Percentiles rank a stretch among this genome's conserved stretches.
These are phyloP conservation scores for Hericium rajendrae DNA, from an alignment of 768 basidiomycete species.

Conservation along the genomic window DNA sequence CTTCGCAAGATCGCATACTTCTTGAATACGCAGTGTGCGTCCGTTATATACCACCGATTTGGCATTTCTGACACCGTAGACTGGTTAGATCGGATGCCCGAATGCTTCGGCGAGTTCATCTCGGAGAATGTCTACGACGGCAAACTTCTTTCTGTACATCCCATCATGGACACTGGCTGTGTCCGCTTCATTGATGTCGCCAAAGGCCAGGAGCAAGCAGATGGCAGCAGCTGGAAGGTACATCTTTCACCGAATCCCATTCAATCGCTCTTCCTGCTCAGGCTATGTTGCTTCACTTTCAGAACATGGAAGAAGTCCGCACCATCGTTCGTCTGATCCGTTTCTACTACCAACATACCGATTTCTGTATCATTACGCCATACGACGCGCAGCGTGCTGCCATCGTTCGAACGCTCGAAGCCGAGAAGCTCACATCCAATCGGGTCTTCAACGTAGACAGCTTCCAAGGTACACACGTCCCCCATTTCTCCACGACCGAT, in stretches of 20 bases:
- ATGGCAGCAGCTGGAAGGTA: conserved; percentile 38
- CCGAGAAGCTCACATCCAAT: conserved; percentile 23
- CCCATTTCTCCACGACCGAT: neutral
- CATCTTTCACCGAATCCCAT: neutral
- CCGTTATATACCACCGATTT: neutral
- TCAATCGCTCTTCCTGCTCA: neutral
- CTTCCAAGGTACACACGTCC: conserved; percentile 34
- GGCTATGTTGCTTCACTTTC: neutral
- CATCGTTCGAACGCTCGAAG: conserved; percentile 28
- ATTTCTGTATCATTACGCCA: conserved; percentile 41
- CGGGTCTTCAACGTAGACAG: conserved; percentile 44
- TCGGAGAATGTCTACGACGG: conserved; percentile 33
- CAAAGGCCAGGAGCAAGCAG: conserved; percentile 27
- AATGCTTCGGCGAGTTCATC: conserved; percentile 38
- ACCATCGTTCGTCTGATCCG: conserved; percentile 32
- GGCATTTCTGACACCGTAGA: neutral
- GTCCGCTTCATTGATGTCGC: conserved; percentile 36
- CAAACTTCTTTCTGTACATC: conserved; percentile 30
- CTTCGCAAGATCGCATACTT: conserved; percentile 26
- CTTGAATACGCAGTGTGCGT: conserved; percentile 39
- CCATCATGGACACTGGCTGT: conserved; percentile 24
- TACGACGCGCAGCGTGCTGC: conserved; percentile 42
- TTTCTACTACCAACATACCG: conserved; percentile 26
- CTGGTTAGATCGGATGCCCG: conserved; percentile 41
- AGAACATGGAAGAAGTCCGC: conserved; percentile 36